Evolutionary conservation across 2,329 filamentous ascomycete species (phyloP).

Genomic region (Alternaria atra): DNA sequence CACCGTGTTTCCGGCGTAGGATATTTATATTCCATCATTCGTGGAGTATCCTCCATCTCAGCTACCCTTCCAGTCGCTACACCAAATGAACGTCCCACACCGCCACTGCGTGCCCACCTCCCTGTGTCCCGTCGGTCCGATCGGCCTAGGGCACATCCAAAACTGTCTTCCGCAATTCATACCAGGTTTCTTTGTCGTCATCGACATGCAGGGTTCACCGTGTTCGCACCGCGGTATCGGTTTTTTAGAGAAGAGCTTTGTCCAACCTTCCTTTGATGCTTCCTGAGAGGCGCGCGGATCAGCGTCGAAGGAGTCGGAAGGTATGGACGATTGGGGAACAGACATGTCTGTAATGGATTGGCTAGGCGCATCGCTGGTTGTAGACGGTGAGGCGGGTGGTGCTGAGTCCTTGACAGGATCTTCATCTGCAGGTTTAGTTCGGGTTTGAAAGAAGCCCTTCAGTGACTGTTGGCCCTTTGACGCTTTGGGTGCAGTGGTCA

Average conservation of each 20-base stretch:
- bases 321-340: constrained; percentile 5
- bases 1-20: background rate
- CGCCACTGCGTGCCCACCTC: constrained; percentile 87
- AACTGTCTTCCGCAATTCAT: constrained; percentile 76
- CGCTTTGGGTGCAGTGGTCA: constrained; percentile 29
- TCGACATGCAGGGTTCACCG: constrained; percentile 81
- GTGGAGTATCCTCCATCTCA: background rate
- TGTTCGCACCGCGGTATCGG: constrained; percentile 85
- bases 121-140: constrained; percentile 86
- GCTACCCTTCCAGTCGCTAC: constrained; percentile 66
- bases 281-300: constrained; percentile 63
- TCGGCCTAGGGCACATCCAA: constrained; percentile 74
- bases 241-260: constrained; percentile 79
- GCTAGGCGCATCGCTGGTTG: constrained; percentile 7
- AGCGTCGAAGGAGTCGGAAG: constrained; percentile 19
- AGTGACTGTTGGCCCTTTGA: constrained; percentile 69
- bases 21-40: background rate
- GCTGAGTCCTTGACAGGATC: constrained; percentile 8
- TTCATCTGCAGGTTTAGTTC: constrained; percentile 42
- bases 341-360: constrained; percentile 10
- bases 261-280: constrained; percentile 79
- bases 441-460: constrained; percentile 74
- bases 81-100: constrained; percentile 83
- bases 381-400: constrained; percentile 6
- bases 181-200: constrained; percentile 88